Percentiles rank a stretch among this genome's conserved stretches.
phyloP scores from a whole-genome alignment of 768 basidiomycete genomes.

The Obba rivulosa region DNA sequence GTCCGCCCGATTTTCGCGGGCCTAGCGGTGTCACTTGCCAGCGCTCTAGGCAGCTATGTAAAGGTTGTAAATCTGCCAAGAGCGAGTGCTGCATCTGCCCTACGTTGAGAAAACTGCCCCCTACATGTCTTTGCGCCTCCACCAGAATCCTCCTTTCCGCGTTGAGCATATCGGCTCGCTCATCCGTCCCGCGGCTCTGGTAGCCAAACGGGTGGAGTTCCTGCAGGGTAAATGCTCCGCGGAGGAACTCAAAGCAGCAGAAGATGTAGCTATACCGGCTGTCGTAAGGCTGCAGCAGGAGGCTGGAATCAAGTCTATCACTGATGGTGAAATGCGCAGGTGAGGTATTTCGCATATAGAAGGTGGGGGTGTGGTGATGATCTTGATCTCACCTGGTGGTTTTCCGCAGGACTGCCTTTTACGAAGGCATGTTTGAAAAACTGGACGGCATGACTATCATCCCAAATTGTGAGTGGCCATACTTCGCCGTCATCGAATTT shows the following conservation, averaged over 20 bases:
- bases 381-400: background rate
- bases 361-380: background rate
- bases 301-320: slow-evolving; percentile 50
- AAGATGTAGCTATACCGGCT: slow-evolving; percentile 48
- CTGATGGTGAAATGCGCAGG: slow-evolving; percentile 50
- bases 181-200: slow-evolving; percentile 45
- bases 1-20: too few relatives aligned
- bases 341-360: slow-evolving; percentile 4
- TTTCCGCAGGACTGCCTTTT: slow-evolving; percentile 45
- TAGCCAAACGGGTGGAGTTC: slow-evolving; percentile 38
- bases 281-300: slow-evolving; percentile 50
- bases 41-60: too few relatives aligned
- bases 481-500: background rate
- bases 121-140: slow-evolving; percentile 6
- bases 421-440: slow-evolving; percentile 60
- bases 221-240: slow-evolving; percentile 34
- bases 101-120: background rate
- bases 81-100: background rate
- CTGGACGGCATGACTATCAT: slow-evolving; percentile 56
- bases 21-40: too few relatives aligned
- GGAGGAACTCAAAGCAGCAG: slow-evolving; percentile 39
- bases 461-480: slow-evolving; percentile 34
- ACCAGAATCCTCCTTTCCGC: slow-evolving; percentile 33
- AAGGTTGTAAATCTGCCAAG: background rate
- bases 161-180: slow-evolving; percentile 62